These are phyloP conservation scores for Citrus inodora DNA, from an alignment of 345 rosid species.

Conservation along the genomic window DNA sequence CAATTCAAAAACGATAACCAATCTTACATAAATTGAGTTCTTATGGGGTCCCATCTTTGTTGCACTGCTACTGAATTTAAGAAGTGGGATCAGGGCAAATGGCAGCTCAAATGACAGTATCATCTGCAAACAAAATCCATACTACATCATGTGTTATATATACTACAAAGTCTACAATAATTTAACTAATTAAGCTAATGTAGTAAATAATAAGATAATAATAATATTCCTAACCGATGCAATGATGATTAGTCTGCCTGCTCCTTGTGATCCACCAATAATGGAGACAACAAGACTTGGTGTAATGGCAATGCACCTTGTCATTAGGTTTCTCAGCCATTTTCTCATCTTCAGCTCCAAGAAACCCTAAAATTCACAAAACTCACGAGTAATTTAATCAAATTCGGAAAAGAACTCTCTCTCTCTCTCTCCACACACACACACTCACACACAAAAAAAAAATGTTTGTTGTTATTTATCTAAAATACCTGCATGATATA, in stretches of 20 bases:
- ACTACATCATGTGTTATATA: neutral
- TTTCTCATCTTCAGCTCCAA: slow-evolving; percentile 53
- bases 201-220: neutral
- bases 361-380: slow-evolving; percentile 44
- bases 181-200: neutral
- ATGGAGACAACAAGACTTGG: slow-evolving; percentile 62
- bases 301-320: slow-evolving; percentile 53
- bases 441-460: no score
- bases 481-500: slow-evolving; percentile 53
- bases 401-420: no score
- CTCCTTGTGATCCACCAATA: slow-evolving; percentile 56
- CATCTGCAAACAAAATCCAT: slow-evolving; percentile 40
- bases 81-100: slow-evolving; percentile 67
- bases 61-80: slow-evolving; percentile 61
- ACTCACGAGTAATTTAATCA: neutral
- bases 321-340: slow-evolving; percentile 61
- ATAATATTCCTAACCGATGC: slow-evolving; percentile 44
- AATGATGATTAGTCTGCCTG: slow-evolving; percentile 56
- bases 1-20: no score
- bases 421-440: no score
- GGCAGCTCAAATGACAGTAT: slow-evolving; percentile 74
- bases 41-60: slow-evolving; percentile 73
- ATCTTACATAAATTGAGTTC: slow-evolving; percentile 50
- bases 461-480: neutral
- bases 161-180: no score